Conservation (phyloP, 1,284 basidiomycete species). For the Ceratobasidium papillatum region DNA sequence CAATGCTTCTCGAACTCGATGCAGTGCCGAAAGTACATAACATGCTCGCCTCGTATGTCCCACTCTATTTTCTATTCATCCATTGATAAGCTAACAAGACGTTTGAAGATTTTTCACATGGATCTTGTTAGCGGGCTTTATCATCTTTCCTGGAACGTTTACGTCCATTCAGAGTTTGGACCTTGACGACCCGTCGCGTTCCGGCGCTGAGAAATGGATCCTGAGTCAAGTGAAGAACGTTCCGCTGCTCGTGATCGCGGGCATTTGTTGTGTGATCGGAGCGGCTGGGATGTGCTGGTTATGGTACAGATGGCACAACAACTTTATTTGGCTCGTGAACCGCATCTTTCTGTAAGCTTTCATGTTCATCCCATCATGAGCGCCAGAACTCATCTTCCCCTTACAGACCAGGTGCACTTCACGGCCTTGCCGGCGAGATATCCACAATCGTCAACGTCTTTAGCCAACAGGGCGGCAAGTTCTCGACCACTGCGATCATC, state of each 20-base stretch:
- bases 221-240: constrained; percentile 32
- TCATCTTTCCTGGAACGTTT: constrained; percentile 68
- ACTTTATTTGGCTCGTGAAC: constrained; percentile 69
- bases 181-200: constrained; percentile 49
- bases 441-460: constrained; percentile 63
- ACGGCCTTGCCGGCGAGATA: constrained; percentile 63
- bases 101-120: constrained; percentile 61
- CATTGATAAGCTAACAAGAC: not conserved
- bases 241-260: constrained; percentile 58
- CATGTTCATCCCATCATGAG: not conserved
- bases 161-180: constrained; percentile 56
- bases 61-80: not conserved
- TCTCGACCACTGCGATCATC: constrained; percentile 55
- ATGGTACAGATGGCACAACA: constrained; percentile 68
- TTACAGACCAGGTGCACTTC: constrained; percentile 61
- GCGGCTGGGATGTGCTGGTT: constrained; percentile 62
- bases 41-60: constrained; percentile 53
- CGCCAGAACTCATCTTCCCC: constrained; percentile 1
- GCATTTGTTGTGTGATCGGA: constrained; percentile 62
- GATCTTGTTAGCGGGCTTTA: constrained; percentile 66
- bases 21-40: constrained; percentile 59
- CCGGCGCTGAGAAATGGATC: constrained; percentile 43
- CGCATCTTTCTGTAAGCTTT: constrained; percentile 62
- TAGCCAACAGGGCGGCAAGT: constrained; percentile 58
- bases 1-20: constrained; percentile 61